A percentile compares a stretch with the other conserved stretches of the same genome.
phyloP scores from a whole-genome alignment of 2,329 filamentous ascomycete genomes.

The Stylonectria norvegica region DNA sequence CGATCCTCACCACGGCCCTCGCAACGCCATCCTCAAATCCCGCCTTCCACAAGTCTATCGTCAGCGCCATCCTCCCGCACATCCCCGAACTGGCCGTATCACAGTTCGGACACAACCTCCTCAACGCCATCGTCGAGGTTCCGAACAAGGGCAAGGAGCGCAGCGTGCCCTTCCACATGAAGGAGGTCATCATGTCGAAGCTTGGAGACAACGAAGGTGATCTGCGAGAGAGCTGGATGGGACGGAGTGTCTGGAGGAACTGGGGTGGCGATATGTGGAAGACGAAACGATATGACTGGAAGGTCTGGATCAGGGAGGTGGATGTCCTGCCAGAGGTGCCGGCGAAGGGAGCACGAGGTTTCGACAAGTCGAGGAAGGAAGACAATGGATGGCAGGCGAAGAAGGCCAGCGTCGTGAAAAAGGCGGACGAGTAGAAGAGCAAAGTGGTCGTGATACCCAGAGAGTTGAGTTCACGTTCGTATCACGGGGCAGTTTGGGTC shows the following conservation, averaged over 20 bases:
- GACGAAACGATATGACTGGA: constrained; percentile 52
- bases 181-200: constrained; percentile 51
- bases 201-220: constrained; percentile 47
- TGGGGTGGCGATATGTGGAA: constrained; percentile 60
- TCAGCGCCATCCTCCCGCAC: constrained; percentile 45
- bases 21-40: constrained; percentile 46
- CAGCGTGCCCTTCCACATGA: constrained; percentile 55
- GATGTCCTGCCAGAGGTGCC: constrained; percentile 21
- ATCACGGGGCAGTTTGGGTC: too few relatives aligned
- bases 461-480: too few relatives aligned
- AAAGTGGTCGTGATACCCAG: background rate
- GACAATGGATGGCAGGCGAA: constrained; percentile 7
- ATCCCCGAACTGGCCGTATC: constrained; percentile 46
- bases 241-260: constrained; percentile 53
- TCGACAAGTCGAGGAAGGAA: constrained; percentile 7
- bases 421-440: constrained; percentile 1
- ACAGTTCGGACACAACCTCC: constrained; percentile 49
- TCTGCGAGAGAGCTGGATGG: constrained; percentile 52
- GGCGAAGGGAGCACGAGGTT: constrained; percentile 11
- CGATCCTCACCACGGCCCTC: constrained; percentile 50
- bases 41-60: constrained; percentile 54
- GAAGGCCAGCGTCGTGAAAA: constrained; percentile 3
- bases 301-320: constrained; percentile 53
- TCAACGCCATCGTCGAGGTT: constrained; percentile 47
- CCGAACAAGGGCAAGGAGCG: constrained; percentile 48